These are phyloP conservation scores for Podila verticillata DNA, from an alignment of 192 early-diverging fungal species.

Conservation along the genomic window DNA sequence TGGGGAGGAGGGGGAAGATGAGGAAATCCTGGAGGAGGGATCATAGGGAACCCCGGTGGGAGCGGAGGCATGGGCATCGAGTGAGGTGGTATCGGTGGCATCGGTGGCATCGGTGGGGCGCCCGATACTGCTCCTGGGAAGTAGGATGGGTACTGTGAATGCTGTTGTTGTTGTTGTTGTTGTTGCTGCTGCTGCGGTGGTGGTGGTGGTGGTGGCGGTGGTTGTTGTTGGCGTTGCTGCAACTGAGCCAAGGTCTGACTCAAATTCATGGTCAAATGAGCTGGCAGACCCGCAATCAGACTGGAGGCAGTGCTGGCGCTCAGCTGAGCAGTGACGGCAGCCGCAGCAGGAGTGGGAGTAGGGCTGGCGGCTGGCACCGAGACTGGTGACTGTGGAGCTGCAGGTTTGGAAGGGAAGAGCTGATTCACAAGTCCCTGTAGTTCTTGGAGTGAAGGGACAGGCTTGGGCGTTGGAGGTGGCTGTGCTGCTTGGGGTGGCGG, in stretches of 20 bases:
- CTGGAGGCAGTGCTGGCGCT: constrained; percentile 12
- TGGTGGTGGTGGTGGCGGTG: too few species aligned
- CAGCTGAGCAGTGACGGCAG: constrained; percentile 27
- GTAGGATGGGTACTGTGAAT: not conserved
- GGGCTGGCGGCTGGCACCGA: not conserved
- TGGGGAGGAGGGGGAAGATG: not conserved
- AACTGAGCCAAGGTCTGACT: constrained; percentile 29
- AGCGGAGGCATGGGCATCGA: not conserved
- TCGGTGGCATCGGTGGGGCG: too few species aligned
- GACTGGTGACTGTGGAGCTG: not conserved
- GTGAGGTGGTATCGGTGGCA: too few species aligned
- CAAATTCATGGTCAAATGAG: constrained; percentile 25
- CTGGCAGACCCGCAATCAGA: constrained; percentile 26
- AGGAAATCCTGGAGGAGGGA: not conserved
- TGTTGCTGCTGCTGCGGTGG: constrained; percentile 10
- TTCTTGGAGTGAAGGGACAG: constrained; percentile 25
- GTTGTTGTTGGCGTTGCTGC: constrained; percentile 16
- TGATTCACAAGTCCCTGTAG: constrained; percentile 44
- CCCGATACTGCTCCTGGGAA: too few species aligned
- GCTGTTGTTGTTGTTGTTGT: constrained; percentile 6
- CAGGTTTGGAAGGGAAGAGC: constrained; percentile 14
- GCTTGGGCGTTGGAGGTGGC: not conserved
- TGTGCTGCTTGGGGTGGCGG: not conserved
- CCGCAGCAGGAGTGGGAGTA: constrained; percentile 26
- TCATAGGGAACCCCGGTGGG: not conserved